Percentiles rank a stretch among this genome's conserved stretches.
Evolutionary conservation across 148 eudicot species (phyloP).

Genomic region (Spergularia bocconei): DNA sequence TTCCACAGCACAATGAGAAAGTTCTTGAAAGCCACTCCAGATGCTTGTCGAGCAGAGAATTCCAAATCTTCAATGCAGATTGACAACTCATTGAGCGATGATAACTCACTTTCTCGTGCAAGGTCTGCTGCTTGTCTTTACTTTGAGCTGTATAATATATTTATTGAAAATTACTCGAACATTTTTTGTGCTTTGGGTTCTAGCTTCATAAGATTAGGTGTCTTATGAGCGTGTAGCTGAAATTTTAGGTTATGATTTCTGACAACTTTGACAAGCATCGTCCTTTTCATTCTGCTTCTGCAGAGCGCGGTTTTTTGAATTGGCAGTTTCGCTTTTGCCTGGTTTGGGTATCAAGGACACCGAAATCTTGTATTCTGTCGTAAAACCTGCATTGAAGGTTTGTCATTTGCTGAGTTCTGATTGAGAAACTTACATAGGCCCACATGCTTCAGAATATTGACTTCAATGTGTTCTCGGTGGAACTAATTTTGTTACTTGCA

Average conservation of each 20-base stretch:
- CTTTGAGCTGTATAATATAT: neutral
- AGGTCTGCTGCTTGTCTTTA: conserved; percentile 40
- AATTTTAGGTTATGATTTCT: neutral
- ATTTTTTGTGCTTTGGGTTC: neutral
- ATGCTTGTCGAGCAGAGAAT: conserved; percentile 37
- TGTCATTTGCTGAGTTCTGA: neutral
- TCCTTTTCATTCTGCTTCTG: conserved; percentile 22
- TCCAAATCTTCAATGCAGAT: conserved; percentile 55
- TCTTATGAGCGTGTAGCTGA: neutral
- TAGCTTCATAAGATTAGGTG: neutral
- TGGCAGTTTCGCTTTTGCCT: conserved; percentile 82
- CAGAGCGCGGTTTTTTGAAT: conserved; percentile 75
- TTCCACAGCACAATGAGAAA: conserved; percentile 53
- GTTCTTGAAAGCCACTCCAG: conserved; percentile 57
- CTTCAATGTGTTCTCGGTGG: conserved; percentile 5
- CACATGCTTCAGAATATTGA: conserved; percentile 1
- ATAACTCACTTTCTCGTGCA: conserved; percentile 43
- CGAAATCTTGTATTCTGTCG: conserved; percentile 50
- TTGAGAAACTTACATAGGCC: neutral
- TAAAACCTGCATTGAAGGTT: conserved; percentile 72
- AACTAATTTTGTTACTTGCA: conserved; percentile 26
- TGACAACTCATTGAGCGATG: conserved; percentile 40
- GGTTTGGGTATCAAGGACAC: conserved; percentile 65
- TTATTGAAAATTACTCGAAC: neutral
- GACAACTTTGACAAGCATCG: neutral